phyloP scores from a whole-genome alignment of 106 monocot species.

The Narthecium ossifragum region DNA sequence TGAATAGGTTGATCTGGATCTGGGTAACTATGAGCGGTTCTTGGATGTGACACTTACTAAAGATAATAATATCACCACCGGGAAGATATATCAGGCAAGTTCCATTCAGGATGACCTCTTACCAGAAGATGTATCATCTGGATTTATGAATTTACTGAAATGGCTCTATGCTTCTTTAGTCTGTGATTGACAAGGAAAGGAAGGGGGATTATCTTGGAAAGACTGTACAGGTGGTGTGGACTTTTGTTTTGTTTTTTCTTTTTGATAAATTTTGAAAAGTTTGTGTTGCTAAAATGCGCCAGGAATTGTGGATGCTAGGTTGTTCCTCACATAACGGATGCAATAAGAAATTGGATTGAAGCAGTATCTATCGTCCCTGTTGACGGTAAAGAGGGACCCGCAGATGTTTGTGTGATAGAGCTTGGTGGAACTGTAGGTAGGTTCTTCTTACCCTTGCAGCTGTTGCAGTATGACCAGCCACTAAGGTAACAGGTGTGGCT shows the following conservation, averaged over 20 bases:
- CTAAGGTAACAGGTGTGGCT: neutral
- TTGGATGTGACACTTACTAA: constrained; percentile 61
- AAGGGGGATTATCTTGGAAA: constrained; percentile 87
- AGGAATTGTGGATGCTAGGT: constrained; percentile 27
- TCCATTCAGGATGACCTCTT: neutral
- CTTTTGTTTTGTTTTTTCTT: neutral
- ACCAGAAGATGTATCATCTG: too few species aligned
- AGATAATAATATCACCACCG: constrained; percentile 72
- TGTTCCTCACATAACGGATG: constrained; percentile 81
- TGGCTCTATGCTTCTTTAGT: constrained; percentile 35
- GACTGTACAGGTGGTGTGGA: constrained; percentile 63
- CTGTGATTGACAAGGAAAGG: constrained; percentile 81
- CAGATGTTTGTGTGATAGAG: constrained; percentile 81
- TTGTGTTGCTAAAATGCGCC: neutral
- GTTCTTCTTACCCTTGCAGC: constrained; percentile 1
- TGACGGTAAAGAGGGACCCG: constrained; percentile 51
- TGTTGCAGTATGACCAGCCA: neutral
- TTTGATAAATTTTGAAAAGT: neutral
- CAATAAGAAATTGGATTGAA: constrained; percentile 71
- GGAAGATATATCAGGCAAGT: constrained; percentile 56
- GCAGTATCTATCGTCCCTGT: constrained; percentile 59
- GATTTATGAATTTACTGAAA: neutral
- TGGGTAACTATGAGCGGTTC: constrained; percentile 75
- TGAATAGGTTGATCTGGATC: constrained; percentile 67
- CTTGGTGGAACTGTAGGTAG: constrained; percentile 82